Percentiles rank a stretch among this genome's conserved stretches.
phyloP scores from a whole-genome alignment of 495 filamentous ascomycete genomes.

The Trichoderma virens region DNA sequence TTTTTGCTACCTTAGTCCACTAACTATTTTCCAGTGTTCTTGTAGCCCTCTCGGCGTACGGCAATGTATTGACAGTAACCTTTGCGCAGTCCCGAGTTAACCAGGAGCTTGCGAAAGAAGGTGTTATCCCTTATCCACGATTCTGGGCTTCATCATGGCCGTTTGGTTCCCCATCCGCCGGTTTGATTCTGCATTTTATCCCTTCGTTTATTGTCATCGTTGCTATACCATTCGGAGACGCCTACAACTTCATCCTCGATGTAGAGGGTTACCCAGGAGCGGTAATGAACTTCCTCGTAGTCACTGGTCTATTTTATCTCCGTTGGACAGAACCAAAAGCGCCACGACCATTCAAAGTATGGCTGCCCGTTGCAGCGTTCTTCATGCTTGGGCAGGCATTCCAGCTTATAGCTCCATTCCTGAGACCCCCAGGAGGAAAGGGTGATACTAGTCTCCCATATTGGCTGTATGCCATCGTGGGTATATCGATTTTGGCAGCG shows the following conservation, averaged over 20 bases:
- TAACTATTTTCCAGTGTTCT: constrained; percentile 25
- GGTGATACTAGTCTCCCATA: constrained; percentile 45
- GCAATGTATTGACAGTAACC: constrained; percentile 43
- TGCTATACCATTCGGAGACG: constrained; percentile 35
- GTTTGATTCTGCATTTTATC: constrained; percentile 40
- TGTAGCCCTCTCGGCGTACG: constrained; percentile 47
- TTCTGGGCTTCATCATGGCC: constrained; percentile 55
- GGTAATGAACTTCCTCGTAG: constrained; percentile 48
- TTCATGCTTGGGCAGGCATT: constrained; percentile 43
- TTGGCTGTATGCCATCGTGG: constrained; percentile 45
- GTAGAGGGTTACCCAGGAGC: constrained; percentile 35
- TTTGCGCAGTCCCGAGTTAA: constrained; percentile 55
- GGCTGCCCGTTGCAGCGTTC: constrained; percentile 37
- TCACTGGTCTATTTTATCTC: constrained; percentile 42
- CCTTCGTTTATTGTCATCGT: constrained; percentile 39
- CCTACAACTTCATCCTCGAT: constrained; percentile 29
- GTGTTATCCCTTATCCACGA: constrained; percentile 52
- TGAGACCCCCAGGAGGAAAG: constrained; percentile 38
- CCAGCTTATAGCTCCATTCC: constrained; percentile 43
- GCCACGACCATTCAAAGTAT: constrained; percentile 32
- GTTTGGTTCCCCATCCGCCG: constrained; percentile 40
- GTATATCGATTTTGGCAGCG: constrained; percentile 36
- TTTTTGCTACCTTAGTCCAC: background rate
- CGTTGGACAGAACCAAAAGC: constrained; percentile 37
- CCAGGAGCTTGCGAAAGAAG: constrained; percentile 60